Percentiles rank a stretch among this genome's conserved stretches.
phyloP scores from a whole-genome alignment of 768 basidiomycete genomes.

The Candolleomyces eurysporus region DNA sequence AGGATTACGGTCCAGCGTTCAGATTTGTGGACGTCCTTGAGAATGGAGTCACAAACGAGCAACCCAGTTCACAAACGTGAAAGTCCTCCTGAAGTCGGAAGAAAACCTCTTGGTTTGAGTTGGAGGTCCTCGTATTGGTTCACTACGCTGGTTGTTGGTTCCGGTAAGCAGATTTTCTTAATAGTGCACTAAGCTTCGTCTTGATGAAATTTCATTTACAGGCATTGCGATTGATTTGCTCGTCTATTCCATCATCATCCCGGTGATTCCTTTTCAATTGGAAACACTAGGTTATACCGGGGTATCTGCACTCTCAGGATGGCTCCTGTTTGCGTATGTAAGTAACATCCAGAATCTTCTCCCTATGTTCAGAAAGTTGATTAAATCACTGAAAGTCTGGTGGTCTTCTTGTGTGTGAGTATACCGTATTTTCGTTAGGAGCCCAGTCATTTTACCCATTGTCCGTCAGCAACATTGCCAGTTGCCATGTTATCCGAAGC shows the following conservation, averaged over 20 bases:
- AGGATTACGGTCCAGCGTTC: too few species aligned
- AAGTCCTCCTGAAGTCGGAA: background rate
- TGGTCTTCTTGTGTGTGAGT: slow-evolving; percentile 54
- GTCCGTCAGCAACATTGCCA: slow-evolving; percentile 48
- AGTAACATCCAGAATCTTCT: slow-evolving; percentile 16
- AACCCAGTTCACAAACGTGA: too few species aligned
- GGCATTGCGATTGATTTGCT: slow-evolving; percentile 44
- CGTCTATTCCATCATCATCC: slow-evolving; percentile 62
- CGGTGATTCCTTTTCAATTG: slow-evolving; percentile 64
- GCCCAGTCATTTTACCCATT: background rate
- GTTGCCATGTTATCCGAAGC: slow-evolving; percentile 56
- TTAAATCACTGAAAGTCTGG: slow-evolving; percentile 37
- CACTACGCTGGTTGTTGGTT: slow-evolving; percentile 49
- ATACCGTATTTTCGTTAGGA: background rate
- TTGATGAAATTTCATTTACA: background rate
- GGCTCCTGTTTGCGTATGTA: slow-evolving; percentile 61
- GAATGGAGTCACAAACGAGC: too few species aligned
- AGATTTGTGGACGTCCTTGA: too few species aligned
- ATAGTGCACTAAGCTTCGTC: background rate
- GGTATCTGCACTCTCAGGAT: slow-evolving; percentile 53
- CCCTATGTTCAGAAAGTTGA: slow-evolving; percentile 5
- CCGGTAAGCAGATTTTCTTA: slow-evolving; percentile 34
- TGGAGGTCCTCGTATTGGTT: slow-evolving; percentile 63
- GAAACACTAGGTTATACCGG: slow-evolving; percentile 42
- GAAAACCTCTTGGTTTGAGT: slow-evolving; percentile 41